Evolutionary conservation across 495 filamentous ascomycete species (phyloP).

Genomic region (Hamigera avellanea): DNA sequence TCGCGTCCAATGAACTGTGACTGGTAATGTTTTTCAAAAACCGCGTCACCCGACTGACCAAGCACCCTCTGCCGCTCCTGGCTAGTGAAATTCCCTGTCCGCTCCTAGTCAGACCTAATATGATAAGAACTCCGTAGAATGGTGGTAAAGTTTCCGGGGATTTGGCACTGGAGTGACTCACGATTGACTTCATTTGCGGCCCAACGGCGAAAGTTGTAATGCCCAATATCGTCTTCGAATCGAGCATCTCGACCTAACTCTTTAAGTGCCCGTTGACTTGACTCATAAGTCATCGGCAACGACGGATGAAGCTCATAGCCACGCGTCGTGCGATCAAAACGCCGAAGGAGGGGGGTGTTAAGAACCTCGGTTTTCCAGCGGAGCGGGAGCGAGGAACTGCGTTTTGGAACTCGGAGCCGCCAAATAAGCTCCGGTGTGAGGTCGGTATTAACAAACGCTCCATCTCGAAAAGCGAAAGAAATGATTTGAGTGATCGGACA

Average conservation of each 20-base stretch:
- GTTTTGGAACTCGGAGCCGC: conserved; percentile 16
- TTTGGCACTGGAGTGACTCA: too few relatives aligned
- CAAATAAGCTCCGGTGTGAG: conserved; percentile 19
- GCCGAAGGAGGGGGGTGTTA: conserved; percentile 14
- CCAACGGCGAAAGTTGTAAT: conserved; percentile 22
- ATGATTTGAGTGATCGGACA: conserved; percentile 19
- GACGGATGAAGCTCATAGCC: conserved; percentile 15
- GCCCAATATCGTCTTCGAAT: conserved; percentile 21
- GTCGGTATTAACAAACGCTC: conserved; percentile 13
- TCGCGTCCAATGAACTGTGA: conserved; percentile 16
- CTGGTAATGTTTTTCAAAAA: conserved; percentile 22
- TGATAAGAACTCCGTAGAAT: not conserved
- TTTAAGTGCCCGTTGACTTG: conserved; percentile 7
- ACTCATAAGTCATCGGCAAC: conserved; percentile 14
- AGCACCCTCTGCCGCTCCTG: conserved; percentile 20
- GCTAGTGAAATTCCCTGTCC: conserved; percentile 15
- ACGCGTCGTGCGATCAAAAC: conserved; percentile 9
- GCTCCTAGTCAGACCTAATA: not conserved
- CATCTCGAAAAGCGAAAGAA: conserved; percentile 17
- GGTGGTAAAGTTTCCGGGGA: too few relatives aligned
- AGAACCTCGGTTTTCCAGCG: conserved; percentile 15
- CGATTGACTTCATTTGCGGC: conserved; percentile 22
- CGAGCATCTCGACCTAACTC: conserved; percentile 11
- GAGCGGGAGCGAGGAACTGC: conserved; percentile 11
- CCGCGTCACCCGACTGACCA: conserved; percentile 13